Evolutionary conservation across 495 filamentous ascomycete genomes (phyloP).

Genomic region (Hypoxylon intermedium): DNA sequence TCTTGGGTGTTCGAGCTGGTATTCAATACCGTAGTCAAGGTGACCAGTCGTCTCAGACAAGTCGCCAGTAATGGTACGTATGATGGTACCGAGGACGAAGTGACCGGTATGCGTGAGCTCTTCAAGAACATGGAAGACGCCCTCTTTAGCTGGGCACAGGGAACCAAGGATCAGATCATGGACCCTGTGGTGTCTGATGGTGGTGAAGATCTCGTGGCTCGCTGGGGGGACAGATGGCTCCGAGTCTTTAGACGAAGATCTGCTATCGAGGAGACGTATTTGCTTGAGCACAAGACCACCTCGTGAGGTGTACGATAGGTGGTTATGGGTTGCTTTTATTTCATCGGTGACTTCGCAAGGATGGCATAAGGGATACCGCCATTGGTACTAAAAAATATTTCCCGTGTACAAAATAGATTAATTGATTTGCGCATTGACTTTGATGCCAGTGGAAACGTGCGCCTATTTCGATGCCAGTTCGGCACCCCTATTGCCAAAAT

Average conservation of each 20-base stretch:
- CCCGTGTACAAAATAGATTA: constrained; percentile 24
- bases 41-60: constrained; percentile 87
- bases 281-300: constrained; percentile 49
- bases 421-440: constrained; percentile 5
- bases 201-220: constrained; percentile 69
- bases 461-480: too few species aligned
- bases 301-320: constrained; percentile 23
- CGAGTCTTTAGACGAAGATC: constrained; percentile 81
- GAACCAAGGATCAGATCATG: constrained; percentile 73
- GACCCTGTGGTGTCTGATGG: constrained; percentile 57
- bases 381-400: background rate
- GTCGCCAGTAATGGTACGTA: constrained; percentile 62
- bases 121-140: constrained; percentile 84
- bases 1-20: constrained; percentile 88
- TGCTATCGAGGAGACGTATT: constrained; percentile 79
- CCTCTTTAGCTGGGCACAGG: constrained; percentile 72
- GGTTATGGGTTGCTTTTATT: background rate
- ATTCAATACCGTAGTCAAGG: constrained; percentile 85
- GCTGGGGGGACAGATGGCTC: constrained; percentile 87
- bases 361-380: constrained; percentile 2
- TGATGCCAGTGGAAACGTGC: background rate
- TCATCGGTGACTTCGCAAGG: background rate
- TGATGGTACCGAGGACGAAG: constrained; percentile 42
- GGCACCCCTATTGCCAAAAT: too few species aligned
- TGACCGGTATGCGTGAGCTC: constrained; percentile 72